Evolutionary conservation across 2,329 filamentous ascomycete genomes (phyloP), one percentile per base, ranked within the genome.

Genomic region (Hypoxylon sp.): DNA sequence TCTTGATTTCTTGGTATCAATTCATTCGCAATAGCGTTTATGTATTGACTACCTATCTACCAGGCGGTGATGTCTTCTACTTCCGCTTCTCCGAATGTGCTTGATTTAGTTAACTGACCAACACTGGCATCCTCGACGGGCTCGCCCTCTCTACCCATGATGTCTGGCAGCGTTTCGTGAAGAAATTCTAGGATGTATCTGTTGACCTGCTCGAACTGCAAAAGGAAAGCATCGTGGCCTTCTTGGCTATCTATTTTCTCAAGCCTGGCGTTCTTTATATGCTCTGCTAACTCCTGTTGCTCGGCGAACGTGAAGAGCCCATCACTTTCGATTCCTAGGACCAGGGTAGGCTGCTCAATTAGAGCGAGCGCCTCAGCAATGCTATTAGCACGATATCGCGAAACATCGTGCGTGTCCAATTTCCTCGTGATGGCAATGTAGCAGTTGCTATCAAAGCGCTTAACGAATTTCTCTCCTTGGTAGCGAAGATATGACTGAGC

Each of bases 341-440:
- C 93, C 6, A 99, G 84, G 0, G 92, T 91, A 0, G 96, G 96
- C 79, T 99, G 96, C 76, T 94, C 83, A 61, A 99, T 96, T 76
- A 92, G 81, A 0, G 87, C 88, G 3, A 99, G 84, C 0, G 95
- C 95, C 63, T 93, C 88, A 25, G 87, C 85, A 30, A 97, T 89
- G 25, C 86, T 83, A 41, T 81, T 73, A n/a, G 88, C 81, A 4
- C 95, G 90, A 75, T 90, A 88, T 43, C 94, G 88, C 12, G 94
- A 96, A 25, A 99, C 89, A 77, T 99, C 96, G 79, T 99, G 96
- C 0, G 96, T 98, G 77, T 99, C 96, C 14, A 99, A 87, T 80
- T 99, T 99, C 74, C 96, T 91, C 3, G 96, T 98, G 79, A 99
- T 97, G 71, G 96, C 94, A 72, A 99, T 98, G 82, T 99, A 99